A percentile compares a stretch with the other conserved stretches of the same genome.
phyloP scores from a whole-genome alignment of 768 basidiomycete genomes.

The Termitomyces sp. region DNA sequence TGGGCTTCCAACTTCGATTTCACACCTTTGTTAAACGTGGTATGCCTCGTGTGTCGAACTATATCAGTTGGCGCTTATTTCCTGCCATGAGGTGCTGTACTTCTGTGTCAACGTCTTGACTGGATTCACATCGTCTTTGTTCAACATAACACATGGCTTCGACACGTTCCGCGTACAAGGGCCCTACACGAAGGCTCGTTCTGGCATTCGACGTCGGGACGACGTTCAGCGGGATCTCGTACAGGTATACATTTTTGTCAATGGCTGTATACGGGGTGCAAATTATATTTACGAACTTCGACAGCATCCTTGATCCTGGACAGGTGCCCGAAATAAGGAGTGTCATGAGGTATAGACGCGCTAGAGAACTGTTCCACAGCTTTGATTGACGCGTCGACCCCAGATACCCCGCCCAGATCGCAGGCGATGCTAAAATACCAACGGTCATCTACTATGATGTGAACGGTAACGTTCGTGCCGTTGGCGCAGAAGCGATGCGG shows the following conservation, averaged over 20 bases:
- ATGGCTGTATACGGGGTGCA: background rate
- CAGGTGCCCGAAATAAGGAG: constrained; percentile 1
- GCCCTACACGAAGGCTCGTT: constrained; percentile 37
- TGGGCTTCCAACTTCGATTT: constrained; percentile 4
- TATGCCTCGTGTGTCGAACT: constrained; percentile 1
- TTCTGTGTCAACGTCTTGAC: background rate
- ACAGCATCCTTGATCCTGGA: background rate
- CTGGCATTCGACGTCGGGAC: constrained; percentile 53
- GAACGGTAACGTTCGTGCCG: constrained; percentile 25
- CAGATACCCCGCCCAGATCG: background rate
- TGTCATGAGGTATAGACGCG: background rate
- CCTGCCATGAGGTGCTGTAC: background rate
- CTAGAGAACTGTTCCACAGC: background rate
- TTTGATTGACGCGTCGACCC: background rate
- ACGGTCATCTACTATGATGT: background rate
- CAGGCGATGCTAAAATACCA: background rate
- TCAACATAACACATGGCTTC: constrained; percentile 4
- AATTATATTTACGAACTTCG: background rate
- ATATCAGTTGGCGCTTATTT: constrained; percentile 10
- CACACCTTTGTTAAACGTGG: constrained; percentile 9
- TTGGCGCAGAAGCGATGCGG: constrained; percentile 42
- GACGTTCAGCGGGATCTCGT: constrained; percentile 26
- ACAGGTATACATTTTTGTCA: background rate
- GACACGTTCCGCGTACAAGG: constrained; percentile 32
- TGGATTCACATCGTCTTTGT: background rate